phyloP scores from a whole-genome alignment of 23 red algal species.

The Cyanidium caldarium region DNA sequence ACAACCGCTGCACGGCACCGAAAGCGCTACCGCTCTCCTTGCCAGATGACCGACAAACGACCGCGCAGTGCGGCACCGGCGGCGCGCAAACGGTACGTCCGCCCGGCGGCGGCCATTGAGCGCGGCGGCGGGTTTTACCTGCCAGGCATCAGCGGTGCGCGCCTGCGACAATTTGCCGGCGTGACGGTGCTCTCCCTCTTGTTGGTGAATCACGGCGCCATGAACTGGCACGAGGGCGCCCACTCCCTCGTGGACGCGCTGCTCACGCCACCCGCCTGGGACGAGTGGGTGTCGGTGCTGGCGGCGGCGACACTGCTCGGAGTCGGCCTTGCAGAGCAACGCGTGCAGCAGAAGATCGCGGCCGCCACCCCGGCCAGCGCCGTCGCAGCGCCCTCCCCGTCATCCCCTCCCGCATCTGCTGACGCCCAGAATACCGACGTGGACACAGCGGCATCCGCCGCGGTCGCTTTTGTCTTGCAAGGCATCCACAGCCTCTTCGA shows the following conservation, averaged over 20 bases:
- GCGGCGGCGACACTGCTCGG: background rate
- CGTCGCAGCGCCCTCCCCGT: background rate
- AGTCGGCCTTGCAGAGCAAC: background rate
- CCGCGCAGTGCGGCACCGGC: no score
- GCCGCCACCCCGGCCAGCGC: background rate
- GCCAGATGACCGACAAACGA: no score
- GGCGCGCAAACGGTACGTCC: slow-evolving; percentile 61
- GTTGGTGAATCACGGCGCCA: background rate
- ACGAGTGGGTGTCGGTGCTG: background rate
- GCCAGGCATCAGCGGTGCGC: slow-evolving; percentile 55
- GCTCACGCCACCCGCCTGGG: background rate
- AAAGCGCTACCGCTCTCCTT: no score
- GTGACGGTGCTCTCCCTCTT: background rate
- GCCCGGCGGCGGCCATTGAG: slow-evolving; percentile 73
- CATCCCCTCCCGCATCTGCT: no score
- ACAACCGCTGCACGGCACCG: no score
- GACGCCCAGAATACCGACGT: no score
- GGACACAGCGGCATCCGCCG: background rate
- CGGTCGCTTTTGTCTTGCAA: background rate
- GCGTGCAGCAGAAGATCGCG: background rate
- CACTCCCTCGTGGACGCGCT: background rate
- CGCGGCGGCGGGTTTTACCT: slow-evolving; percentile 91
- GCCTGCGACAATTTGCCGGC: slow-evolving; percentile 21
- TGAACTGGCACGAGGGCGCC: background rate
- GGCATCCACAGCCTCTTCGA: background rate